Evolutionary conservation across 2,329 filamentous ascomycete genomes (phyloP), one percentile per base, ranked within the genome.

Genomic region (Fusarium virguliforme): DNA sequence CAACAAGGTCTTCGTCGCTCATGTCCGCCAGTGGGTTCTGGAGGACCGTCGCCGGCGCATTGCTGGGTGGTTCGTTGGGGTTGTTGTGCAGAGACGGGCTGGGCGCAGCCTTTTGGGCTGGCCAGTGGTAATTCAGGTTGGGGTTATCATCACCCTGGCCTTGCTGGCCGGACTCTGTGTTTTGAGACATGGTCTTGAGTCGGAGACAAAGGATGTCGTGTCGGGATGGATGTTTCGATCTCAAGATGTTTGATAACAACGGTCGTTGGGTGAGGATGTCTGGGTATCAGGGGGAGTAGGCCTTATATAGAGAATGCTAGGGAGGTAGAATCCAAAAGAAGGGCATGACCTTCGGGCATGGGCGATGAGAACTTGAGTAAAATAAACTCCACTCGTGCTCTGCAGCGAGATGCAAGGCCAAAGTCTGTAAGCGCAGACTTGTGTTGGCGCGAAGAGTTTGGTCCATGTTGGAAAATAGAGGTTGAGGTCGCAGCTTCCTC

Each of bases 11-110:
- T 4, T 70, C 70, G 2, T 73, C 61, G 4, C 60, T 48, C 55
- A 74, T 59, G 50, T 70, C 54, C 10, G 65, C 58, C 13, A 75
- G 64, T n/a, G 74, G 74, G 32, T 76, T 75, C n/a, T 69, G 71
- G 7, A 69, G 51, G 8, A 70, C 28, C 15, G 73, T 46, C 7
- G 70, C 64, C 34, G 62, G 12, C 10, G 18, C 35, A 22, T 26
- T 30, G 9, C 15, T 13, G 22, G 32, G 35, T 4, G 38, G 18
- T 6, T 40, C 18, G 8, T 18, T 32, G 38, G 26, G 4, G 13
- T 37, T 37, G 41, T 41, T 53, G 28, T 26, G 32, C 3, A 35
- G 46, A 37, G 28, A 32, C 35, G 53, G 43, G 13, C 12, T 15
- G 12, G 43, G 61, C 22, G 30, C 22, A 35, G 46, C 13, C 55